Base-by-base conservation (phyloP, 2,329 filamentous ascomycete species). In the Fusarium sp. region DNA sequence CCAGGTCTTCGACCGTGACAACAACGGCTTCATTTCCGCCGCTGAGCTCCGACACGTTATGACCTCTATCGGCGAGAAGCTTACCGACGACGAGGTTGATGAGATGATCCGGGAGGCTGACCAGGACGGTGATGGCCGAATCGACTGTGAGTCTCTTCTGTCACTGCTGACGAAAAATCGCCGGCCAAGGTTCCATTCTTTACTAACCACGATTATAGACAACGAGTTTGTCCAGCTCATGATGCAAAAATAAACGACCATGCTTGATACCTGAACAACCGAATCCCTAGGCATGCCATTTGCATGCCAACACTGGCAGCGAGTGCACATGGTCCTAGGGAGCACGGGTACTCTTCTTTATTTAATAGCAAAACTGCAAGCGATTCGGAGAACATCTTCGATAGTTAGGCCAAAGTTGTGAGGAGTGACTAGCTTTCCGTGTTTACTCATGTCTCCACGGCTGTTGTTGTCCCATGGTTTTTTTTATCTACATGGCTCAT, bases 211-310 rank as follows among this genome's bases (percentile, higher is more conserved):
- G 18, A 24, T 45, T 18, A 56, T 79, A 96, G 93, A 96, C 87
- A 96, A 96, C 88, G 94, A 96, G 85, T 96, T 96, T 82, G 94
- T 96, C 79, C 94, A 96, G 87, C 92, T 96, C 82, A 96, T 96
- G 94, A 96, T 96, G 94, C 94, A 96, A 89, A 96, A 96, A 89
- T 96, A 94, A 88, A 67, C 67, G 64, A 72, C 66, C 71, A 73
- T 66, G 67, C 69, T 73, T 76, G 75, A 79, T 79, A 79, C 74
- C 72, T 74, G 71, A 72, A 69, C 62, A 67, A 76, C 69, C 69
- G 67, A 71, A 52, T 65, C 66, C 69, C 65, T 69, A 54, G 67
- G 64, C 66, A 62, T 72, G 69, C 54, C 69, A 66, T 74, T 60
- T 54, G 50, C 59, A 64, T 62, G 47, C 73, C 66, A 60, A 71